Conservation (phyloP, 78 protist genomes). For the Dictyostelium citrinum region DNA sequence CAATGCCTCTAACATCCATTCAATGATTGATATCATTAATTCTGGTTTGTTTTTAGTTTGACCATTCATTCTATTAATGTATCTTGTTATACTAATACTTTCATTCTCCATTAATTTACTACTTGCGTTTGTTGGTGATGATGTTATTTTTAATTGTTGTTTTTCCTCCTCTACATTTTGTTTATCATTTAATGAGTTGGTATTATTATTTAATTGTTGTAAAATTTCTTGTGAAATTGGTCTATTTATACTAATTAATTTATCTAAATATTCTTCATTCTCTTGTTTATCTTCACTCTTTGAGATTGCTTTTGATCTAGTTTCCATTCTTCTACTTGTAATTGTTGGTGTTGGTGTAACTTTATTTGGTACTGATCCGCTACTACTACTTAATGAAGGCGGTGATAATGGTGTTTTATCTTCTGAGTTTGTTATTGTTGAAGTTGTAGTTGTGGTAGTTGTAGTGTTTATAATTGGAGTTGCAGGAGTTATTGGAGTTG, state of each 20-base stretch:
- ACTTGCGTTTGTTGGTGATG: neutral
- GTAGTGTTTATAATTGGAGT: neutral
- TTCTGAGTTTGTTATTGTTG: neutral
- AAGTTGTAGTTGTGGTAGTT: no score
- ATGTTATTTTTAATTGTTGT: neutral
- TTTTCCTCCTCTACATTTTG: neutral
- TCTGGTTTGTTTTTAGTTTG: neutral
- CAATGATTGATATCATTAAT: neutral
- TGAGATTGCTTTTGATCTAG: constrained; percentile 5
- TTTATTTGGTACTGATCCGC: neutral
- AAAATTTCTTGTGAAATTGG: constrained; percentile 7
- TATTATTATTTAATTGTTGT: neutral
- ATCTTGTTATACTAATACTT: neutral
- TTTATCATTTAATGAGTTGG: neutral
- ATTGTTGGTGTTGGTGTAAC: neutral
- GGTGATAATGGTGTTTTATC: neutral
- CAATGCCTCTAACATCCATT: constrained; percentile 14
- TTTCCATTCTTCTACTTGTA: constrained; percentile 17
- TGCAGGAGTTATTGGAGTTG: neutral
- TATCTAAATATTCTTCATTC: constrained; percentile 29
- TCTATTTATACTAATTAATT: neutral
- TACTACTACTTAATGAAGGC: constrained; percentile 10
- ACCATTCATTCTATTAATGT: neutral
- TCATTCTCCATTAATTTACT: neutral
- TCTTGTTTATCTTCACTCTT: constrained; percentile 2